phyloP scores from a whole-genome alignment of 2,329 filamentous ascomycete genomes.

The Pseudogymnoascus sp. region DNA sequence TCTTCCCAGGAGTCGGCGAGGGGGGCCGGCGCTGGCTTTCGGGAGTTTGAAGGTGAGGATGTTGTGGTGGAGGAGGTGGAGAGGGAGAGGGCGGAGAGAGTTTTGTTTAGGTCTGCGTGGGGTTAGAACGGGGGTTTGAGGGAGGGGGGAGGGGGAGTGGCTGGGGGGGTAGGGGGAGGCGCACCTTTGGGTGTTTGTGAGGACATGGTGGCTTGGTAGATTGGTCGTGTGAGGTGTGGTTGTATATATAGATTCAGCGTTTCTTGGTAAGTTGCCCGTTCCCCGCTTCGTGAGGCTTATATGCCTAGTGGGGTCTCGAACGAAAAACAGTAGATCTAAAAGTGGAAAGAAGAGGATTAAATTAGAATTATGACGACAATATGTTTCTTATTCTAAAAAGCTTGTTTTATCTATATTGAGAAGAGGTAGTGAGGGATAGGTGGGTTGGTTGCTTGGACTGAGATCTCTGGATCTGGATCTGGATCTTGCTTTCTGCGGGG shows the following conservation, averaged over 20 bases:
- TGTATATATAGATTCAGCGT: background rate
- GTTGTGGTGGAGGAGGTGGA: background rate
- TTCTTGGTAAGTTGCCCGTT: background rate
- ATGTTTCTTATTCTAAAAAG: too few relatives aligned
- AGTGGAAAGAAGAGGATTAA: background rate
- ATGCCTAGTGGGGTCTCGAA: background rate
- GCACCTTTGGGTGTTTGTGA: background rate
- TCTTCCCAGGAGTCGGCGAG: constrained; percentile 72
- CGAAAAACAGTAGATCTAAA: too few relatives aligned
- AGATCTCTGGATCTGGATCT: too few relatives aligned
- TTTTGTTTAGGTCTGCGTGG: background rate
- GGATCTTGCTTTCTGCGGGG: too few relatives aligned
- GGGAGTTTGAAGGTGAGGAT: background rate
- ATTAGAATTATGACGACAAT: background rate
- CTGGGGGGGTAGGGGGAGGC: background rate
- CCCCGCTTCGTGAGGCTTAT: background rate
- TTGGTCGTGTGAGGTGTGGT: background rate
- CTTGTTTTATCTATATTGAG: background rate
- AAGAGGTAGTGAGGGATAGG: background rate
- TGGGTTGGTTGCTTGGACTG: too few relatives aligned
- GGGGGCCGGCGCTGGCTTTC: background rate
- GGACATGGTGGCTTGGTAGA: background rate
- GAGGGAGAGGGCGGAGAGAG: constrained; percentile 3
- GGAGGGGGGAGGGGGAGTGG: background rate
- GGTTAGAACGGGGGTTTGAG: background rate